Evolutionary conservation across 768 basidiomycete species (phyloP), one percentile per base, ranked within the genome.

Genomic region (Coprinopsis strossmayeri): DNA sequence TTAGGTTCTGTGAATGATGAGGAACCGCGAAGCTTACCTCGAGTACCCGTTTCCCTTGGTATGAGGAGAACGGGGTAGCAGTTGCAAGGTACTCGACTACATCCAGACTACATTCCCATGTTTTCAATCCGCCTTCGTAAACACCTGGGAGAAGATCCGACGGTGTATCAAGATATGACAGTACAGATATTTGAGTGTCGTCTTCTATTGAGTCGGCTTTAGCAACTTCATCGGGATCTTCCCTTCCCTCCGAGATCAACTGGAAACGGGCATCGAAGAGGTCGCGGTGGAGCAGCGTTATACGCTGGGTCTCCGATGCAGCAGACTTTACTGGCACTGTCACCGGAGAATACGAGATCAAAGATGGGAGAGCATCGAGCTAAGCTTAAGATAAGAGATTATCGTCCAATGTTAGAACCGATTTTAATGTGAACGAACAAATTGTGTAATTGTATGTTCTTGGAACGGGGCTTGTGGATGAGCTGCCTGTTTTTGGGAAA

Each of bases 261-360:
- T 98, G 94, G 63, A 95, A 96, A n/a, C 93, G 81, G 0, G 89
- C 94, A 64, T 99, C 95, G 59, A 91, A 97, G 3, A 98, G 71
- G 65, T 98, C 95, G 50, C 95, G 76, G 12, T 92, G 81, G 2
- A 81, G 68, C 23, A 98, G 12, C 0, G 69, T 62, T 9, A 74
- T 50, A 15, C 50, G 50, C 34, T 60, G 57, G 2, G 59, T 48
- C 12, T 59, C 64, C 18, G 64, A 65, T 0, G 64, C 54, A 3
- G 78, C n/a, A n/a, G n/a, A n/a, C n/a, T n/a, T n/a, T n/a, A n/a
- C 64, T 1, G 80, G 76, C 3, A 87, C 64, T 2, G 64, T 58
- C 12, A 93, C 55, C 2, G 87, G 82, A 0, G 94, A 91, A 61
- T 85, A 93, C 0, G 91, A 91, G 53, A 97, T 81, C 10, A 76